Evolutionary conservation across 768 basidiomycete species (phyloP), one percentile per base, ranked within the genome.

Genomic region (Rubroboletus pulcherrimus): DNA sequence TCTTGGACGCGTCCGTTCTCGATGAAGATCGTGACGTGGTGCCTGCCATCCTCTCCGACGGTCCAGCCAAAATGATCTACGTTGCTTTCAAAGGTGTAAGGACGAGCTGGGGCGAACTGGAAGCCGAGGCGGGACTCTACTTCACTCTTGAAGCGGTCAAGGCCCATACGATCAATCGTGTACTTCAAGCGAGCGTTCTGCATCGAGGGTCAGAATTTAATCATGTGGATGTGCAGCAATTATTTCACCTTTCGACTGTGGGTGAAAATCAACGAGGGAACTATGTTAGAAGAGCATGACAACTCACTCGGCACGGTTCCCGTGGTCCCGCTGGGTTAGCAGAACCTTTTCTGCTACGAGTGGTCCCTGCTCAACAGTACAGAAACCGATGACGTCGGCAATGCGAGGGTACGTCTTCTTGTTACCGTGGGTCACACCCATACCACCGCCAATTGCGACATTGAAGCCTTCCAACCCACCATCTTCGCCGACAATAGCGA

Each of bases 351-450:
- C 95, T 9, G 94, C 94, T 5, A 96, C 87, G 55, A 82, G 76
- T 64, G 81, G 81, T 51, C 91, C 94, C 67, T 98, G 87, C 50
- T 94, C 92, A 6, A 83, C 75, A 1, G 89, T 91, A 65, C 93
- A 93, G 79, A 98, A 99, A 49, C 97, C 97, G 58, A 99, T 82
- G 45, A 97, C 74, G 64, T 87, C 87, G 30, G 84, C 93, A 43
- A 86, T 72, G 50, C 97, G 87, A 44, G 97, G 97, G 70, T 98
- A 98, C 0, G 97, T 99, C 78, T 97, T 95, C 79, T 98, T 98
- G 80, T 93, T 96, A 34, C 93, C 93, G 64, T 98, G 96, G 1
- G 97, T 98, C 42, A 98, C 97, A 72, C 97, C 97, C 97, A 99
- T 99, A 47, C 97, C 97, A 63, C 97, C 97, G 54, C 97, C 97